phyloP scores from a whole-genome alignment of 2,329 filamentous ascomycete species.

The Pyricularia sp. region DNA sequence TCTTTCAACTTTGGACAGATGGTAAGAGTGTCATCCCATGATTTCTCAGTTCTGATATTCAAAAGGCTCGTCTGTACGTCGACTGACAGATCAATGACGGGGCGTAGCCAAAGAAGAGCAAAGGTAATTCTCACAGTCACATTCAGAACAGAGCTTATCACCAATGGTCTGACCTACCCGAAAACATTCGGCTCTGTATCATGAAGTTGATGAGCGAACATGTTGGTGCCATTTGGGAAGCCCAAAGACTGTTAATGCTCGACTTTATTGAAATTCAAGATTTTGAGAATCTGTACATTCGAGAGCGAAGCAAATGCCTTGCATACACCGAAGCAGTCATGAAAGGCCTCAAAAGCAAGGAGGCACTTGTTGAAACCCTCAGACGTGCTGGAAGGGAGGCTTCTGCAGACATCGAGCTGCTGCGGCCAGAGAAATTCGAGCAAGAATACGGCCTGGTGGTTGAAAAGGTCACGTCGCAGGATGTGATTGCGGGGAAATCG shows the following conservation, averaged over 20 bases:
- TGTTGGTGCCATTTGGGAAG: conserved; percentile 1
- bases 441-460: conserved; percentile 1
- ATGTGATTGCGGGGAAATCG: conserved; percentile 5
- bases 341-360: neutral
- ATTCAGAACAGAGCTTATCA: neutral
- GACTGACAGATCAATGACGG: neutral
- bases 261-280: neutral
- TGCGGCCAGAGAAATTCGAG: neutral
- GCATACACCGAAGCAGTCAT: neutral
- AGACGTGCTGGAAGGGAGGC: neutral
- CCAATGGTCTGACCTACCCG: conserved; percentile 4
- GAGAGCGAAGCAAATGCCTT: conserved; percentile 5
- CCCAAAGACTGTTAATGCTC: conserved; percentile 5
- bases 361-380: neutral
- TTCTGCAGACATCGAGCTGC: neutral
- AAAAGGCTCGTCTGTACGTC: neutral
- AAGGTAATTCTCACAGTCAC: neutral
- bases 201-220: conserved; percentile 9
- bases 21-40: neutral
- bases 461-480: conserved; percentile 6
- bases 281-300: conserved; percentile 8
- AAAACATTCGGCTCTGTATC: conserved; percentile 11
- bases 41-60: neutral
- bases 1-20: neutral
- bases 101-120: neutral